Base-by-base conservation (phyloP, 2,329 filamentous ascomycete genomes). In the Penicillium sp. region DNA sequence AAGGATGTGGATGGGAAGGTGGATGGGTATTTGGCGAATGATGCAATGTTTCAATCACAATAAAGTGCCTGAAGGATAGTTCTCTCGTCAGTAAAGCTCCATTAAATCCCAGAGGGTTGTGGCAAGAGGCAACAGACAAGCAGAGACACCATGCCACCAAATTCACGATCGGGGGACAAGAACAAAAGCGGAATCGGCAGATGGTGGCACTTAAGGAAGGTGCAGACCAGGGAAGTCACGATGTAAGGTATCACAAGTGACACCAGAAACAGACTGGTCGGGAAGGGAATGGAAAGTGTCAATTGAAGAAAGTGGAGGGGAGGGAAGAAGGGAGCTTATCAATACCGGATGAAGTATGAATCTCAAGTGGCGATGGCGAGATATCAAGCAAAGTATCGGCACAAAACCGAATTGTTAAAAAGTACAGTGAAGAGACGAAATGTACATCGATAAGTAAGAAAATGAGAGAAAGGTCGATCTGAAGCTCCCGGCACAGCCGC, bases 171-270 rank as follows among this genome's bases (percentile, higher is more conserved):
- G 54, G 27, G 27, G 22, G 14, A 6, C 22, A 25, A 41, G n/a
- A n/a, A 19, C 22, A 22, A n/a, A 35, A 35, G 33, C 33, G 16
- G 14, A 35, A 3, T n/a, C 29, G 33, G 42, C 14, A 28, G 38
- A 27, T 29, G 27, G 31, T 34, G 38, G 35, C 29, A 35, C 28
- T 42, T 35, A 39, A 58, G 53, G 54, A 46, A 55, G 44, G 46
- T 38, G 58, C 49, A 33, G 36, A 37, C 53, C 52, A 49, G 49
- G 44, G 18, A 18, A 31, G 5, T 14, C 8, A 18, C n/a, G 51
- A 46, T 41, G 41, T 31, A 46, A 48, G 46, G 60, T 64, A 54
- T 58, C 54, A 64, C 60, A 54, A 46, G 57, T 60, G 25, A 59
- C 55, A 61, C 54, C 46, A 38, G 36, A 47, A 51, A 34, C 30